Base-by-base conservation (phyloP, 805 yeast genomes). In the Ogataea zsoltii region DNA sequence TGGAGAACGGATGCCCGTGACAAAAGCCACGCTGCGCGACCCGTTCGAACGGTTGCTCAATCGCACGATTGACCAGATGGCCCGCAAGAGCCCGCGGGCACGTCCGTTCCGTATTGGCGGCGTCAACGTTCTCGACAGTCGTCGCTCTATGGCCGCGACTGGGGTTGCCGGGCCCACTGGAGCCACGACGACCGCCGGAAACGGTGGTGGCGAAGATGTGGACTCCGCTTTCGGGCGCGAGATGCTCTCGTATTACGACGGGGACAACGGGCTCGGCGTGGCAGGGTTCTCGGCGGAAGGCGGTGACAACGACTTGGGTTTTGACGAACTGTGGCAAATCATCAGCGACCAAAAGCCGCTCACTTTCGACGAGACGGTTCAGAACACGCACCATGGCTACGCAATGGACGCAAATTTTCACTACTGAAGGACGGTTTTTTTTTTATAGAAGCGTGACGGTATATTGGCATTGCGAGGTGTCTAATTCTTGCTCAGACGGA, bases 1-100 rank as follows among this genome's bases (percentile, higher is more conserved):
- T 36, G 61, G 58, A 14, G 62, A 58, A 34, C 44, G 60, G 9
- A 46, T 58, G 48, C 62, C 62, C 7, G 44, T 44, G 18, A 58
- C 61, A 3, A 55, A 48, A 29, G 37, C 46, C 7, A 42, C 39
- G 14, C 15, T 57, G 4, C 34, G 60, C 23, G 62, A 58, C 45
- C 52, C 54, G 6, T 58, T 48, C 42, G 62, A 58, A 33, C 46
- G 49, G 21, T 35, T 58, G 2, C 42, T 58, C 21, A 39, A 32
- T 33, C 47, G 44, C 35, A 55, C 59, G 12, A 37, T 57, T 36
- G 55, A 53, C 15, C 51, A 51, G 40, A 46, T 56, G 50, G 26
- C 46, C 15, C 45, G 41, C 18, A 48, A 49, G 28, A 15, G 28
- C 10, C 7, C 41, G 21, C 35, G 28, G 16, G 38, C 14, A 11